A percentile compares a stretch with the other conserved stretches of the same genome.
Conservation (phyloP, 1,139 yeast species). For the Suhomyces ambrosiae region DNA sequence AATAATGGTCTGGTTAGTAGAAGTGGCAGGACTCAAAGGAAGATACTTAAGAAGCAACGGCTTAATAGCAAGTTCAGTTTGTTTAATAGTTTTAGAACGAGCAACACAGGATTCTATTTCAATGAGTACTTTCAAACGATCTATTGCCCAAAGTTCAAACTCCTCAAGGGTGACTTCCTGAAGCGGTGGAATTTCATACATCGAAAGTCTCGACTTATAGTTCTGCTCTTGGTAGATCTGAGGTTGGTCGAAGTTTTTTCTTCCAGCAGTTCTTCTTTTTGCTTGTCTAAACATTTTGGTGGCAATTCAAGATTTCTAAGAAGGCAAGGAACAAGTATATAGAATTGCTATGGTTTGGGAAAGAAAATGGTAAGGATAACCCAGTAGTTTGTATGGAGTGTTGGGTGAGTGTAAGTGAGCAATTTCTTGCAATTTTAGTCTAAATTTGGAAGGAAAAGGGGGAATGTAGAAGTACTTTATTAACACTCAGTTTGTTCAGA, state of each 20-base stretch:
- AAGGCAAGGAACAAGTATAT: background rate
- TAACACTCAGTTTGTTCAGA: too few relatives aligned
- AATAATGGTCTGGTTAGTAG: conserved; percentile 34
- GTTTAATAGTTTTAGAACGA: conserved; percentile 64
- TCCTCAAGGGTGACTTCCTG: conserved; percentile 88
- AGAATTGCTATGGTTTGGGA: too few relatives aligned
- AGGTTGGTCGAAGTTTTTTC: conserved; percentile 61
- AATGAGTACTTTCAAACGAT: conserved; percentile 76
- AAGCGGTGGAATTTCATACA: conserved; percentile 75
- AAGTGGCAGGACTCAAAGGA: conserved; percentile 55
- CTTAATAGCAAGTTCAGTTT: conserved; percentile 63
- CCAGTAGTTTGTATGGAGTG: too few relatives aligned
- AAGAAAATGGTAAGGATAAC: too few relatives aligned
- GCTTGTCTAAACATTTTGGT: conserved; percentile 67
- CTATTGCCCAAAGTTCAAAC: conserved; percentile 95
- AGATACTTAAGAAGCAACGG: conserved; percentile 66
- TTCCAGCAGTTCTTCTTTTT: conserved; percentile 74
- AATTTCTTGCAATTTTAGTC: too few relatives aligned
- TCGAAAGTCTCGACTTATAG: conserved; percentile 49
- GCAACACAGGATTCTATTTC: conserved; percentile 80
- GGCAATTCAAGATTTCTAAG: background rate
- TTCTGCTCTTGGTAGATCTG: conserved; percentile 21
- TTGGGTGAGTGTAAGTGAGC: too few relatives aligned
- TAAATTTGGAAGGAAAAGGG: too few relatives aligned
- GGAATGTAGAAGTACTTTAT: too few relatives aligned